Evolutionary conservation across 306 rosid genomes (phyloP).

Genomic region (Ziziphus jujuba): DNA sequence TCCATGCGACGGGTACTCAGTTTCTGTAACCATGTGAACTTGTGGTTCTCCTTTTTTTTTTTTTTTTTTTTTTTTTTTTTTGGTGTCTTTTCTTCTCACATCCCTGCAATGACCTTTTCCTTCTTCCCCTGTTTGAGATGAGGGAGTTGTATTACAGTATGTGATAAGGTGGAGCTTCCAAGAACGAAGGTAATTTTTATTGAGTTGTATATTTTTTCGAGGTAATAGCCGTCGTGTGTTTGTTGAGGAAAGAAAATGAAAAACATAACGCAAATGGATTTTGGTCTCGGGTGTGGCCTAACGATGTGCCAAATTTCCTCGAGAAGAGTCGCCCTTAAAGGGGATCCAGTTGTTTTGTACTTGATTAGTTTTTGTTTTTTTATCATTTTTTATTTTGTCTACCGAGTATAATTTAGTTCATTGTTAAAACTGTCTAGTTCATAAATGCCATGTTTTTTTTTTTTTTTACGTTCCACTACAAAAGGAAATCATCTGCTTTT

Average conservation of each 20-base stretch:
- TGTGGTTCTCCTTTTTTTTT: slow-evolving; percentile 33
- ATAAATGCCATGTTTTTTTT: slow-evolving; percentile 41
- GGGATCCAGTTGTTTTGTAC: slow-evolving; percentile 68
- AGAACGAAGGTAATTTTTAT: slow-evolving; percentile 52
- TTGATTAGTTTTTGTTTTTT: slow-evolving; percentile 45
- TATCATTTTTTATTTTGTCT: slow-evolving; percentile 35
- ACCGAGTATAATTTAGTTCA: slow-evolving; percentile 39
- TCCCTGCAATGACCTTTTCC: slow-evolving; percentile 32
- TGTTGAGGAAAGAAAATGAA: slow-evolving; percentile 51
- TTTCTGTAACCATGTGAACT: slow-evolving; percentile 43
- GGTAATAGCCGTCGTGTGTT: slow-evolving; percentile 59
- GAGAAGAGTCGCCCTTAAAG: slow-evolving; percentile 46
- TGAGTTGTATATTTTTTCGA: slow-evolving; percentile 78
- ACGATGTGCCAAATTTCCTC: slow-evolving; percentile 44
- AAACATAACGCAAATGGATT: slow-evolving; percentile 69
- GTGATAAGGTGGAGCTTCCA: slow-evolving; percentile 63
- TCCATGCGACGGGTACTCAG: slow-evolving; percentile 25
- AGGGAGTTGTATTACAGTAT: slow-evolving; percentile 57
- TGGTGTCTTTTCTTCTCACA: slow-evolving; percentile 19
- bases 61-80: background rate
- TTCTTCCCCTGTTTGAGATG: slow-evolving; percentile 33
- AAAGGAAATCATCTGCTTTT: too few relatives aligned
- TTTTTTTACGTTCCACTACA: slow-evolving; percentile 14
- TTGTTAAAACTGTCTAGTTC: slow-evolving; percentile 50
- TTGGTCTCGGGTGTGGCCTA: slow-evolving; percentile 52